Evolutionary conservation across 202 grass and related monocot species (phyloP), one percentile per base, ranked within the genome.

Genomic region (Panicum hallii): DNA sequence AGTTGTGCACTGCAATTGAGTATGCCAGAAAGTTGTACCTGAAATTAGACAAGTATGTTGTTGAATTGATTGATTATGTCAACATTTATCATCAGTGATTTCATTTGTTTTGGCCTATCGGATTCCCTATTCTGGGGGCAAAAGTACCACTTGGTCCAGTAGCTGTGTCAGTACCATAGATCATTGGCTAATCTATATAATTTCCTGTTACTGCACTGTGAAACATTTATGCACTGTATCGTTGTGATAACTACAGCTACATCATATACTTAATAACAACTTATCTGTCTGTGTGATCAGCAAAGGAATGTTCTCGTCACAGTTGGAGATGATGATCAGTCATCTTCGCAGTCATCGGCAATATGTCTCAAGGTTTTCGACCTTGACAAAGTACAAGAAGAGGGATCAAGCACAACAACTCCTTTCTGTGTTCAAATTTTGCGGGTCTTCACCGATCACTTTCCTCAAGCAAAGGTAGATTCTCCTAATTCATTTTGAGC

Each of bases 351-450:
- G 52, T 84, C 78, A 77, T 93, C 91, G 20, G 88, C 91, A 77
- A 86, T 97, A 16, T 99, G 97, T 81, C 86, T 97, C 40, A 99
- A 99, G 83, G 88, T 99, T 85, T 99, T 99, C 1, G 91, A 99
- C 65, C 97, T 99, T 55, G 97, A 99, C 84, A 99, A 99, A 87
- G 90, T 99, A 47, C 91, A 99, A 91, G 91, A 94, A 77, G 93
- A 97, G 65, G 90, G 97, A 85, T 99, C 97, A 79, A 97, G 93
- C 82, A 84, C 87, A 44, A 70, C 89, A 36, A 83, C 54, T 81
- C 93, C 97, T 82, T 94, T 99, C 38, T 99, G 97, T 78, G 90
- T 94, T 82, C 93, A 99, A 76, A 99, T 99, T 88, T 87, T 99
- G 72, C 79, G 91, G 2, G 79, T 99, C 69, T 99, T 99, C 87